Evolutionary conservation across 805 yeast genomes (phyloP).

Genomic region (Saccharomycopsis schoenii): DNA sequence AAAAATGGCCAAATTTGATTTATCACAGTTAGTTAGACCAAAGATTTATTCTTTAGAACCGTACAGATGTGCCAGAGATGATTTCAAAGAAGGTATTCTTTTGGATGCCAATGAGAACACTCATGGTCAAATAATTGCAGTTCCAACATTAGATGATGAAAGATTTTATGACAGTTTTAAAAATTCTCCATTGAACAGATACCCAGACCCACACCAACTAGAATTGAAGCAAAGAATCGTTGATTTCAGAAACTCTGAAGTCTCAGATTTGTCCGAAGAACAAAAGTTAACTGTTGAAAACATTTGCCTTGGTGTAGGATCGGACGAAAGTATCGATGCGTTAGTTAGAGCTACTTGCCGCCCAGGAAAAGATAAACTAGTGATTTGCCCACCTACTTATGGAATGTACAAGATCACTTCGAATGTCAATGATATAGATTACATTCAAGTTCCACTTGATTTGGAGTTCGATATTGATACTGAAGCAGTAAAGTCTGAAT

Average conservation of each 20-base stretch:
- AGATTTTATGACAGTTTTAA: slow-evolving; percentile 22
- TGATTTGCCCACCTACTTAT: slow-evolving; percentile 91
- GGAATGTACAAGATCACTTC: slow-evolving; percentile 96
- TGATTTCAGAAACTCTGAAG: slow-evolving; percentile 54
- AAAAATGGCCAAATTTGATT: slow-evolving; percentile 11
- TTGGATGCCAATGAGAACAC: slow-evolving; percentile 96
- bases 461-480: slow-evolving; percentile 57
- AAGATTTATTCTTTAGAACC: slow-evolving; percentile 79
- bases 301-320: slow-evolving; percentile 90
- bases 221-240: slow-evolving; percentile 65
- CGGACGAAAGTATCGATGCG: slow-evolving; percentile 91
- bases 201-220: slow-evolving; percentile 94
- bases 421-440: slow-evolving; percentile 74
- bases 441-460: slow-evolving; percentile 65
- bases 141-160: slow-evolving; percentile 8
- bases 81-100: slow-evolving; percentile 76
- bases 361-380: slow-evolving; percentile 75
- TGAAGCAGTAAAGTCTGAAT: slow-evolving; percentile 39
- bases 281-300: slow-evolving; percentile 47
- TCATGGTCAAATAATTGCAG: slow-evolving; percentile 68
- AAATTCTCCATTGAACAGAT: slow-evolving; percentile 60
- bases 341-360: slow-evolving; percentile 73
- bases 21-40: slow-evolving; percentile 57
- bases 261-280: slow-evolving; percentile 19
- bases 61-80: slow-evolving; percentile 95